Conservation (phyloP, 495 filamentous ascomycete genomes). For the Glonium stellatum region DNA sequence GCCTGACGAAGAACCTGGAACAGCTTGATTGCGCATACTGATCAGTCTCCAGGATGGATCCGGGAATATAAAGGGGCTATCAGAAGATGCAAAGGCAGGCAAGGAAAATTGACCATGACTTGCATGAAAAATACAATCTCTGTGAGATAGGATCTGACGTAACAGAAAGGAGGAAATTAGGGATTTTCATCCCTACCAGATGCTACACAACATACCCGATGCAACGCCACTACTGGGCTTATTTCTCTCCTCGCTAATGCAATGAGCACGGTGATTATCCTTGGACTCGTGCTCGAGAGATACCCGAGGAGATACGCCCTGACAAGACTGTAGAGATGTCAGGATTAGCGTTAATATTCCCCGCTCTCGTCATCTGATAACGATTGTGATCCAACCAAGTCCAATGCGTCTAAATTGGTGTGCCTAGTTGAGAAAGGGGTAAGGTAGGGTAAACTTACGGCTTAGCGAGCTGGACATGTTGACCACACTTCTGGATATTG, state of each 20-base stretch:
- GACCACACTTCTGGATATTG: neutral
- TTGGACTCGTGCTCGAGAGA: slow-evolving; percentile 61
- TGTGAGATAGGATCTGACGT: neutral
- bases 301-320: slow-evolving; percentile 73
- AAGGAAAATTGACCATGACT: neutral
- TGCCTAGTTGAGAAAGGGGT: neutral
- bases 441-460: slow-evolving; percentile 15
- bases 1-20: slow-evolving; percentile 27
- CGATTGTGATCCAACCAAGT: neutral
- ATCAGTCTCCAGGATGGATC: neutral
- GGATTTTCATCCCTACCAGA: neutral
- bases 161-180: too few species aligned
- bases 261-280: slow-evolving; percentile 50
- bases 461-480: neutral
- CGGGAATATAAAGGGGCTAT: neutral
- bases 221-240: slow-evolving; percentile 39
- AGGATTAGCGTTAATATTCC: neutral
- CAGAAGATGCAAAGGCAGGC: neutral
- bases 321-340: slow-evolving; percentile 47
- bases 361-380: neutral
- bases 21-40: slow-evolving; percentile 23
- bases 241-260: slow-evolving; percentile 42
- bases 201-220: slow-evolving; percentile 35
- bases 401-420: too few species aligned
- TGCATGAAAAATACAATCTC: neutral